Conservation (phyloP, 306 rosid genomes). For the Oemleria cerasiformis region DNA sequence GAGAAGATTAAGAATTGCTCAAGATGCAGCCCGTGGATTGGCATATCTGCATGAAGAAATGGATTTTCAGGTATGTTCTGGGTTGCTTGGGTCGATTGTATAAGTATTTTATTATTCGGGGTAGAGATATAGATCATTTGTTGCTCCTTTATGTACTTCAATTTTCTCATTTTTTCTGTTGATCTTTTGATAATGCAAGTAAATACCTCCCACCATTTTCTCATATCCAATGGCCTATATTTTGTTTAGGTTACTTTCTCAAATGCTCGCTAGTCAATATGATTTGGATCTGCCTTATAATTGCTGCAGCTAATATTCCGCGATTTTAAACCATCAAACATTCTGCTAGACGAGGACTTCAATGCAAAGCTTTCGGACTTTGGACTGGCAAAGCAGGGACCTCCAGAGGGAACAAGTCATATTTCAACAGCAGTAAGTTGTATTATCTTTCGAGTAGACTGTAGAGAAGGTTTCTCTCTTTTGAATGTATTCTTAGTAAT, state of each 20-base stretch:
- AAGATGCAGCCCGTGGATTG: constrained; percentile 89
- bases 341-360: constrained; percentile 82
- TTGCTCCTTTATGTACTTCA: background rate
- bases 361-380: constrained; percentile 98
- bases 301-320: constrained; percentile 90
- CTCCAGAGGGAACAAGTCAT: constrained; percentile 74
- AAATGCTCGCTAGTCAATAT: constrained; percentile 1
- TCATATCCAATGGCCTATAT: background rate
- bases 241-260: constrained; percentile 5
- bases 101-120: background rate
- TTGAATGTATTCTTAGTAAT: background rate
- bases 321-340: constrained; percentile 86
- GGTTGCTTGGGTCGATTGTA: background rate
- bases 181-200: background rate
- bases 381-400: constrained; percentile 99
- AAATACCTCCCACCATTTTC: background rate
- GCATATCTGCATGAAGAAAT: constrained; percentile 93
- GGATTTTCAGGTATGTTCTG: constrained; percentile 80
- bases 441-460: background rate
- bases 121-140: background rate
- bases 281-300: constrained; percentile 31
- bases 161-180: background rate
- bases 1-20: constrained; percentile 69
- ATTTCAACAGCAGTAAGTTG: constrained; percentile 83
- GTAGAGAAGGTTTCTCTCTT: background rate